phyloP scores from a whole-genome alignment of 2,329 filamentous ascomycete genomes.

The Pseudogymnoascus destructans region DNA sequence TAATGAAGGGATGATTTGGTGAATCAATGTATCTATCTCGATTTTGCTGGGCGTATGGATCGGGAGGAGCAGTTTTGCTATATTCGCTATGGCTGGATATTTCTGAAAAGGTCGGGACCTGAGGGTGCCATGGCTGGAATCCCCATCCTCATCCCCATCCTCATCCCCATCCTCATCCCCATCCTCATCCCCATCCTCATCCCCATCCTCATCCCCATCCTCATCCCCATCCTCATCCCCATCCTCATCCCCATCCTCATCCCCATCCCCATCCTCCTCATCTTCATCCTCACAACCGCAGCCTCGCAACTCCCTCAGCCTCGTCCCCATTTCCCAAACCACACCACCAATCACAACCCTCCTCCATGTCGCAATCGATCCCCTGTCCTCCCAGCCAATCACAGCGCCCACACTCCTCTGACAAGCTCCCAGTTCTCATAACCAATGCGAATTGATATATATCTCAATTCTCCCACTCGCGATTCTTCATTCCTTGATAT shows the following conservation, averaged over 20 bases:
- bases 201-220: too few species aligned
- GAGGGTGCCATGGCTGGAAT: too few species aligned
- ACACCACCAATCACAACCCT: background rate
- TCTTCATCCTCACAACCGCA: background rate
- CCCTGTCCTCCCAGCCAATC: background rate
- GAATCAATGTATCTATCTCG: background rate
- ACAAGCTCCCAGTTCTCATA: background rate
- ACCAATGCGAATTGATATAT: background rate
- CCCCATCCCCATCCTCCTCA: too few species aligned
- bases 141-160: too few species aligned
- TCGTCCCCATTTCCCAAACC: background rate
- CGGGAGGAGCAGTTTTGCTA: background rate
- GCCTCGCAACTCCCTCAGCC: background rate
- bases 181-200: background rate
- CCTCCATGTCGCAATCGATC: conserved; percentile 2
- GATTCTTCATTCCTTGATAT: background rate
- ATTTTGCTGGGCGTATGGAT: background rate
- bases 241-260: background rate
- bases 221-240: background rate
- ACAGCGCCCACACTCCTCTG: background rate
- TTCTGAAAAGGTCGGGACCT: background rate
- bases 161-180: background rate
- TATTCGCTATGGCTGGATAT: background rate
- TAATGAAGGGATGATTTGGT: background rate
- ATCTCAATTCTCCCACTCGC: conserved; percentile 2